Evolutionary conservation across 371 early-diverging fungal genomes (phyloP), one percentile per base, ranked within the genome.

Genomic region (Paraphysoderma sedebokerense): DNA sequence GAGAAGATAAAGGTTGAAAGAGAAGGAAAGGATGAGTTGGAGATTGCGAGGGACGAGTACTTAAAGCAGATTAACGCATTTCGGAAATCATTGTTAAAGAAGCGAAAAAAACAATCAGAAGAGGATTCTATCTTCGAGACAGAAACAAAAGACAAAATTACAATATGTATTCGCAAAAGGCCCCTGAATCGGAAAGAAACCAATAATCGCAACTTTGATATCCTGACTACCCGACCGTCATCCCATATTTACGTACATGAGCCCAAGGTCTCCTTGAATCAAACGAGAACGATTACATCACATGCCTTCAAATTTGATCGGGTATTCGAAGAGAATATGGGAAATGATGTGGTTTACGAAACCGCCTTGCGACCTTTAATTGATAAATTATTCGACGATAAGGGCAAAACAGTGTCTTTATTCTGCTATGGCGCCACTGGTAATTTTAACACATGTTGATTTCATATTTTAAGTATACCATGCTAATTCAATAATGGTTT

Each of bases 341-440:
- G 48, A 6, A 77, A 74, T 33, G 60, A 58, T 31, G 50, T 58
- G 3, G 58, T 77, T 12, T 72, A 67, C 56, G 17, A 37, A 19
- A 58, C 47, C 29, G 56, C 61, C 22, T 60, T 62, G 9, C 34
- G 40, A 20, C 50, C 58, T 5, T 52, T 74, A 22, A 68, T 77
- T n/a, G 55, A 64, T 7, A 48, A 50, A 48, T 51, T 67, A 2
- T 51, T 70, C 24, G 46, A 51, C 9, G 68, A 66, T 7, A 70
- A 71, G 22, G 57, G 56, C 48, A 65, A 63, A 5, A 68, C 74
- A 11, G 48, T 48, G n/a, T 44, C 44, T 5, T 44, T 72, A n/a
- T 67, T 79, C 45, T 70, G 70, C 6, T 79, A 61, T 37, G 67
- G 70, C 12, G 61, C 63, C 37, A 66, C 67, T 5, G 73, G 73